phyloP scores from a whole-genome alignment of 495 filamentous ascomycete species.

The Neurospora sp. region DNA sequence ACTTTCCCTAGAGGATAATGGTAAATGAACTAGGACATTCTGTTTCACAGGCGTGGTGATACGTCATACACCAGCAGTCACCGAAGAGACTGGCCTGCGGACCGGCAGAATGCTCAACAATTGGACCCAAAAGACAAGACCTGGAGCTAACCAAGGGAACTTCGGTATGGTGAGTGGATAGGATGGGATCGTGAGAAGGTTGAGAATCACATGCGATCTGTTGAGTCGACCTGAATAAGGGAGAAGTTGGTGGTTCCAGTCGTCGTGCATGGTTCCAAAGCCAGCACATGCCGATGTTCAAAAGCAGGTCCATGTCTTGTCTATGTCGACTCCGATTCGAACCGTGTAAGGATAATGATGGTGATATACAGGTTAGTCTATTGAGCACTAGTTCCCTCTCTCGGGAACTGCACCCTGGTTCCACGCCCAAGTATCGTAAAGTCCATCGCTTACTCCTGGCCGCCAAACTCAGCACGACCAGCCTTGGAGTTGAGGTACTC shows the following conservation, averaged over 20 bases:
- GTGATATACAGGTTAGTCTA: conserved; percentile 26
- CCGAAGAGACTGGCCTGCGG: neutral
- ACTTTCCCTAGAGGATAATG: neutral
- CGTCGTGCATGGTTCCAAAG: neutral
- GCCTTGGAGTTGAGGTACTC: conserved; percentile 87
- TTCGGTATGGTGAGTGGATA: neutral
- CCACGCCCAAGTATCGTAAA: neutral
- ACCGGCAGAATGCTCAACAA: neutral
- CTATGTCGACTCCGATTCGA: neutral
- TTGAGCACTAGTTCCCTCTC: conserved; percentile 13
- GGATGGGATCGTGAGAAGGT: neutral
- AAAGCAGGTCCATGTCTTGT: neutral
- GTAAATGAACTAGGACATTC: neutral
- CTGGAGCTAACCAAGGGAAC: neutral
- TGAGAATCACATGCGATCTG: neutral
- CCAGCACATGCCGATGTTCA: neutral
- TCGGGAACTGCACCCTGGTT: neutral
- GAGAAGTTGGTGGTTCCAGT: neutral
- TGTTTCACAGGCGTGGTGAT: neutral
- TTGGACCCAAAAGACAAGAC: neutral
- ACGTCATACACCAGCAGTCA: neutral
- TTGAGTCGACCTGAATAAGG: neutral
- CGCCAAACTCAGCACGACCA: conserved; percentile 53
- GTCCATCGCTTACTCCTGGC: conserved; percentile 27
- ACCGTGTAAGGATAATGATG: neutral